Base-by-base conservation (phyloP, 176 grass and related monocot species). In the Oryza officinalis region DNA sequence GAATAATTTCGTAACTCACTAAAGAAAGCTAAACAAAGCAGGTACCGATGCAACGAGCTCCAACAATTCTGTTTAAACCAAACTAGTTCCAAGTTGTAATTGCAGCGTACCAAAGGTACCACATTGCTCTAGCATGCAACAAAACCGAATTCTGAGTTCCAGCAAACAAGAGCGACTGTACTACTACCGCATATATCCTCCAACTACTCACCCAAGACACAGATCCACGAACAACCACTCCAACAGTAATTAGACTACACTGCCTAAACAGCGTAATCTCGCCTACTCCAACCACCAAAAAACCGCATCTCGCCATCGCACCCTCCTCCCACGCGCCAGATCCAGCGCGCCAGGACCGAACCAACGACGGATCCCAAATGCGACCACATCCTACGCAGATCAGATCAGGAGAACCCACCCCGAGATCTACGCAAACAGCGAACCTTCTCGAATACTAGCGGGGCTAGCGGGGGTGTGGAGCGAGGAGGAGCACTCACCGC, bases 401-500 rank as follows among this genome's bases (percentile, higher is more conserved):
- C 67, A 23, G 60, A 82, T 46, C 59, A 5, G 63, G 12, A 1
- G 28, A 67, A 28, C 15, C 54, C 15, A 5, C 1, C 32, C 43
- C 71, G 78, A 86, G 88, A 90, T 90, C 83, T 90, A 71, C 45
- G 59, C 66, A 18, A 15, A 25, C 20, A 14, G 67, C 12, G 59
- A 82, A 77, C 44, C 30, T 18, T 57, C 61, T 25, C 11, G 71
- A 50, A 22, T 13, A 22, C 71, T 2, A 40, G 27, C 40, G 41
- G n/a, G n/a, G n/a, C n/a, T n/a, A n/a, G n/a, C 1, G 40, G 18
- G 43, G 80, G 49, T 14, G 49, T 14, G 59, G 15, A 22, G 68
- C 23, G 46, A 41, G 65, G 52, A 4, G 25, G 20, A 33, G 33
- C 33, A 85, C 91, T 92, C 63, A 99, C 96, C 75, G 96, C 96